phyloP scores from a whole-genome alignment of 2,329 filamentous ascomycete species.

The Neonectria neomacrospora region DNA sequence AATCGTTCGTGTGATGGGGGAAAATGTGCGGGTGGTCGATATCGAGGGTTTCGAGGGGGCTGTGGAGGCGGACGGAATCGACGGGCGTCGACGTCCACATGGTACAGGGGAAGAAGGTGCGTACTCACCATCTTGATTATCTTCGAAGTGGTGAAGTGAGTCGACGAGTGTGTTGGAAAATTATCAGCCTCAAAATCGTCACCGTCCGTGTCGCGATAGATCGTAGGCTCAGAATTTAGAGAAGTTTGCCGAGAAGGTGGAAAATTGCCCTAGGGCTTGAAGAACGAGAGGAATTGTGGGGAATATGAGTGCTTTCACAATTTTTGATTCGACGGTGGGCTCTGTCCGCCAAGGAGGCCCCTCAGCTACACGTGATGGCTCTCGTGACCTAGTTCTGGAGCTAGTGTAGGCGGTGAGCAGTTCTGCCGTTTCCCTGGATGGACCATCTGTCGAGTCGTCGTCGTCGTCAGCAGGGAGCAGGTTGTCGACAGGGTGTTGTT shows the following conservation, averaged over 20 bases:
- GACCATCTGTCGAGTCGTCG: constrained; percentile 36
- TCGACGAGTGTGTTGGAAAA: constrained; percentile 51
- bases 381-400: constrained; percentile 15
- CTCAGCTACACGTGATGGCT: constrained; percentile 36
- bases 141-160: constrained; percentile 56
- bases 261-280: constrained; percentile 55
- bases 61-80: constrained; percentile 28
- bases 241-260: constrained; percentile 51
- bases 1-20: constrained; percentile 33
- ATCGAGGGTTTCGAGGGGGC: constrained; percentile 32
- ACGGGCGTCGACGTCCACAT: constrained; percentile 32
- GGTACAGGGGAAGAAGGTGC: constrained; percentile 34
- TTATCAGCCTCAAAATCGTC: constrained; percentile 50
- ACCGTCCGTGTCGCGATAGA: constrained; percentile 51
- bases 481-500: constrained; percentile 29
- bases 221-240: constrained; percentile 49
- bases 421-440: constrained; percentile 40
- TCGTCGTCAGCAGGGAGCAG: constrained; percentile 43
- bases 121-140: constrained; percentile 62
- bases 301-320: constrained; percentile 36
- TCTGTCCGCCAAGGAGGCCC: constrained; percentile 11
- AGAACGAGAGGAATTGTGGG: constrained; percentile 40
- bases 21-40: constrained; percentile 31
- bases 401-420: constrained; percentile 44
- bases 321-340: constrained; percentile 48